A percentile compares a stretch with the other conserved stretches of the same genome.
These are phyloP conservation scores for Patellifolia procumbens DNA, from an alignment of 179 eudicot species.

Conservation along the genomic window DNA sequence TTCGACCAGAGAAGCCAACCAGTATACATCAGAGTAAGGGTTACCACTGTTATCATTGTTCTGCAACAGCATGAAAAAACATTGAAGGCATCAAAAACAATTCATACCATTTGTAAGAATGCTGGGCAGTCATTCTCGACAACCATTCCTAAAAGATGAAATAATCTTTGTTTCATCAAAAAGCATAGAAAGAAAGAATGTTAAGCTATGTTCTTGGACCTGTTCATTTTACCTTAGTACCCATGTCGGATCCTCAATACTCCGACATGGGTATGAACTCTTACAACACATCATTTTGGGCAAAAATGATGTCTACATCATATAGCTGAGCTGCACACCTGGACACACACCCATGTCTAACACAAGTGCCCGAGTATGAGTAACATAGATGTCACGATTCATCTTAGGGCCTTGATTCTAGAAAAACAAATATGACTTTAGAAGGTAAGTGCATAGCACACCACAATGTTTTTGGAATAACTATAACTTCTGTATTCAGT, in stretches of 20 bases:
- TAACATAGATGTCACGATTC: neutral
- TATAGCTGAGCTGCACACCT: no score
- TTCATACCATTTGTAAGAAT: neutral
- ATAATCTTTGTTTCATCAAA: no score
- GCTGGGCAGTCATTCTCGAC: neutral
- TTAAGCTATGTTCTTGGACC: no score
- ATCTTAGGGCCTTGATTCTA: neutral
- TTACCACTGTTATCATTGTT: conserved; percentile 95
- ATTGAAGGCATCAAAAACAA: neutral
- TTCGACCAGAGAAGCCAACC: conserved; percentile 91
- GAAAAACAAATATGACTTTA: neutral
- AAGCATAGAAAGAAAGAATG: no score
- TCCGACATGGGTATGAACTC: no score
- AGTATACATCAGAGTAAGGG: conserved; percentile 83
- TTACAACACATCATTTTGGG: no score
- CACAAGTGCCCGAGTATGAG: neutral
- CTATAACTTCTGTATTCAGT: neutral
- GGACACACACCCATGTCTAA: no score
- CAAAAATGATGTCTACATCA: no score
- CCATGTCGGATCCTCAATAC: no score
- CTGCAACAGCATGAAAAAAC: conserved; percentile 39
- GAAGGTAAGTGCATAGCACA: neutral
- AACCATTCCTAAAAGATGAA: no score
- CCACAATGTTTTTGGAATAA: neutral
- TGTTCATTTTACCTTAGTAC: no score